phyloP scores from a whole-genome alignment of 257 asterid genomes.

The Ajuga chamaepitys region DNA sequence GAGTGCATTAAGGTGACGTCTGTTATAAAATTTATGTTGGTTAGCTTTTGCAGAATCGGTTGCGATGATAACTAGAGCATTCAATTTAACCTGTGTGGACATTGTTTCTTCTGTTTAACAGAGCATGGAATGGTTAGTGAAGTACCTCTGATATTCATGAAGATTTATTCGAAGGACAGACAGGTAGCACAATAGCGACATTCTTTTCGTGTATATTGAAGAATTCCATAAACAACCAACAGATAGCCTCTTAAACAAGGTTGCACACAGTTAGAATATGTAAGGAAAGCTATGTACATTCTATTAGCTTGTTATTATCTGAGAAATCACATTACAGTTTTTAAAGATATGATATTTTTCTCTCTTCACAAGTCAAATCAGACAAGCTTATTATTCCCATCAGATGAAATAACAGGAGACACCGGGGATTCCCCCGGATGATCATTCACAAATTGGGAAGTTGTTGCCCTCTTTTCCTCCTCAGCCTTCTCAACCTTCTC shows the following conservation, averaged over 20 bases:
- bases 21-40: constrained; percentile 13
- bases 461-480: constrained; percentile 29
- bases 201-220: constrained; percentile 18
- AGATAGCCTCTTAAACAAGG: constrained; percentile 1
- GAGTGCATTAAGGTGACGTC: constrained; percentile 95
- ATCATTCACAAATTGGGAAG: constrained; percentile 18
- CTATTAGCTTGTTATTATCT: constrained; percentile 1
- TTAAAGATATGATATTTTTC: too few species aligned
- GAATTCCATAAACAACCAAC: constrained; percentile 9
- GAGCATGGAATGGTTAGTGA: constrained; percentile 89
- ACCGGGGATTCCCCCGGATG: constrained; percentile 21
- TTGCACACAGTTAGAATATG: constrained; percentile 15
- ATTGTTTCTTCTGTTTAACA: constrained; percentile 33
- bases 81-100: neutral
- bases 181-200: constrained; percentile 17
- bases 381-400: constrained; percentile 7
- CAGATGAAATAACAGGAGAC: constrained; percentile 1
- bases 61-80: too few species aligned
- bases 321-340: neutral
- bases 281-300: constrained; percentile 5
- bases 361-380: neutral
- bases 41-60: neutral
- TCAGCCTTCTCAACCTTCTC: constrained; percentile 44
- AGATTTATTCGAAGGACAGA: constrained; percentile 20
- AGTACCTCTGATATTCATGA: constrained; percentile 42